Conservation (phyloP, 1,284 basidiomycete species). For the Moesziomyces sp. region DNA sequence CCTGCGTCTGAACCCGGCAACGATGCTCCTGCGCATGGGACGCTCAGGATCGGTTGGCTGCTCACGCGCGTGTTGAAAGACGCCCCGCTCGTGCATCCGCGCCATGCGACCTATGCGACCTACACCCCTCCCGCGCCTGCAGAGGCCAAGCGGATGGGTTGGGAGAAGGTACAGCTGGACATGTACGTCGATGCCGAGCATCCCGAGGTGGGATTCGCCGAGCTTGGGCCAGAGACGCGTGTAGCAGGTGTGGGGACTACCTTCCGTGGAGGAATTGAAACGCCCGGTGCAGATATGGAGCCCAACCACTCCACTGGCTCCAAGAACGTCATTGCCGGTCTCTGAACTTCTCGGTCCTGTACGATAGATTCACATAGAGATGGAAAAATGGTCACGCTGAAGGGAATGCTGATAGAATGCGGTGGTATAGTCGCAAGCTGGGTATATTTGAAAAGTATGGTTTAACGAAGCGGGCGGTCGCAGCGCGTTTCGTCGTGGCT, state of each 20-base stretch:
- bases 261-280: slow-evolving; percentile 53
- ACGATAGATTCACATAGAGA: not conserved
- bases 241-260: slow-evolving; percentile 50
- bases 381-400: not conserved
- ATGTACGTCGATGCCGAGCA: slow-evolving; percentile 48
- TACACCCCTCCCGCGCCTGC: slow-evolving; percentile 17
- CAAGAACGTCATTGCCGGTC: slow-evolving; percentile 41
- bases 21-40: slow-evolving; percentile 14
- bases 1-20: slow-evolving; percentile 1
- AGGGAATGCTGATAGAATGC: not conserved
- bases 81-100: slow-evolving; percentile 62
- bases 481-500: slow-evolving; percentile 43
- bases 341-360: slow-evolving; percentile 4
- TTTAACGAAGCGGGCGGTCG: slow-evolving; percentile 32
- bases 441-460: no score
- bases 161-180: slow-evolving; percentile 24
- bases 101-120: slow-evolving; percentile 40
- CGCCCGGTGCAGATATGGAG: slow-evolving; percentile 31
- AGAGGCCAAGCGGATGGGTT: slow-evolving; percentile 18
- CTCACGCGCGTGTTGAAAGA: slow-evolving; percentile 56
- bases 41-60: slow-evolving; percentile 53
- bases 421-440: slow-evolving; percentile 7
- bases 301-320: not conserved
- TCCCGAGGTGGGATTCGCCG: slow-evolving; percentile 63
- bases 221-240: slow-evolving; percentile 37